Conservation (phyloP, 2,329 filamentous ascomycete species). For the Fusarium scirpi region DNA sequence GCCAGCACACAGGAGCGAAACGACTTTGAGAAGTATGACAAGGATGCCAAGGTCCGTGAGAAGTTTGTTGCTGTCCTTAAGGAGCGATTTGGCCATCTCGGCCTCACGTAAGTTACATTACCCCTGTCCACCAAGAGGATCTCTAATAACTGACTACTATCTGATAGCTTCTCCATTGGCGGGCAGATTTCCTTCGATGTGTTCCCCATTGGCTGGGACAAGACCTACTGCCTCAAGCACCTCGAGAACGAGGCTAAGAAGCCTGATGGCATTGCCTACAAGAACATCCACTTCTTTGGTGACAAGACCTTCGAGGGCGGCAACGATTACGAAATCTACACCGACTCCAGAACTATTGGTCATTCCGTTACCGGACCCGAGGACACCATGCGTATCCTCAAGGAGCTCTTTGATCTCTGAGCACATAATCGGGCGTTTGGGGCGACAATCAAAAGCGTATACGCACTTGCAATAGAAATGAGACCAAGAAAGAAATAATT, state of each 20-base stretch:
- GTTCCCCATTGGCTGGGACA: constrained; percentile 97
- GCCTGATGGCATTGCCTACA: constrained; percentile 80
- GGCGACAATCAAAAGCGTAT: constrained; percentile 26
- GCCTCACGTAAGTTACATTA: constrained; percentile 76
- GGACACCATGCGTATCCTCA: constrained; percentile 83
- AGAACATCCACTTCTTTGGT: constrained; percentile 95
- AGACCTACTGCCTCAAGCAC: constrained; percentile 94
- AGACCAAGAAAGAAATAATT: constrained; percentile 30
- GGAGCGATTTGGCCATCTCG: constrained; percentile 84
- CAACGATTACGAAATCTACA: constrained; percentile 96
- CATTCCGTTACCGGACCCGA: constrained; percentile 85
- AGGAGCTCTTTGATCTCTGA: constrained; percentile 80
- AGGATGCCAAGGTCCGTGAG: constrained; percentile 78
- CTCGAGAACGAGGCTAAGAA: constrained; percentile 82
- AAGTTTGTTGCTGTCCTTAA: constrained; percentile 81
- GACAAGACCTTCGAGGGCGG: constrained; percentile 94
- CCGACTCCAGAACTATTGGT: constrained; percentile 82
- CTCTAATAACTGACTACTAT: constrained; percentile 12
- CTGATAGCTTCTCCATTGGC: constrained; percentile 84
- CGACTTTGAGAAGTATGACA: constrained; percentile 86
- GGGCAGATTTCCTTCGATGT: constrained; percentile 99
- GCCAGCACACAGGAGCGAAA: constrained; percentile 82
- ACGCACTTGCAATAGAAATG: constrained; percentile 30
- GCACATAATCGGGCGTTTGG: constrained; percentile 6
- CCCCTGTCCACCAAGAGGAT: constrained; percentile 6